Evolutionary conservation across 768 basidiomycete species (phyloP).

Genomic region (Lentinula detonsa): DNA sequence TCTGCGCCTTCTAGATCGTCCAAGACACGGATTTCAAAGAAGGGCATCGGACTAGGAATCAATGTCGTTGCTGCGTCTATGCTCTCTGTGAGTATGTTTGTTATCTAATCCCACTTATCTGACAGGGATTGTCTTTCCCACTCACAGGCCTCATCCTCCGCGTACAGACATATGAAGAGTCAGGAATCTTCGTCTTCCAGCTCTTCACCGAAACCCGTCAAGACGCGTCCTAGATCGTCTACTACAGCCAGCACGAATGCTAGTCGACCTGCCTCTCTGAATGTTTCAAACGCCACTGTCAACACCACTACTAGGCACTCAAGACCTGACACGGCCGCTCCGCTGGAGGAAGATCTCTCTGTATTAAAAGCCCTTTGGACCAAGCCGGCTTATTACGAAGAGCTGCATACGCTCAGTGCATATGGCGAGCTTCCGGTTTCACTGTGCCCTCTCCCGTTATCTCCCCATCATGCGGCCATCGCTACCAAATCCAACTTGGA

Average conservation of each 20-base stretch:
- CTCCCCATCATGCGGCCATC: not conserved
- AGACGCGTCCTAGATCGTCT: not conserved
- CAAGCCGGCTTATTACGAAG: not conserved
- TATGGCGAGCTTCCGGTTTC: not conserved
- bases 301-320: not conserved
- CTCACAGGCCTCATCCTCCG: not conserved
- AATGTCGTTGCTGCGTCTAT: not conserved
- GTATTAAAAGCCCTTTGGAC: not conserved
- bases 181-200: not conserved
- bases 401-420: not conserved
- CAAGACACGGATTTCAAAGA: not conserved
- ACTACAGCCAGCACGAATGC: not conserved
- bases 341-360: not conserved
- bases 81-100: not conserved
- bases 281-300: not conserved
- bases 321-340: not conserved
- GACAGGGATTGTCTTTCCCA: not conserved
- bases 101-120: not conserved
- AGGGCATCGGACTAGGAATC: not conserved
- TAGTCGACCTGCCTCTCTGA: not conserved
- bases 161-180: not conserved
- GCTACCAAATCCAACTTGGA: not conserved
- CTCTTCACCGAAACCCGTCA: not conserved
- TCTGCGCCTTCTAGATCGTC: not conserved
- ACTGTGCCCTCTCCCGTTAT: not conserved